A percentile compares a stretch with the other conserved stretches of the same genome.
Conservation (phyloP, 306 rosid genomes). For the Calophaca sinica region DNA sequence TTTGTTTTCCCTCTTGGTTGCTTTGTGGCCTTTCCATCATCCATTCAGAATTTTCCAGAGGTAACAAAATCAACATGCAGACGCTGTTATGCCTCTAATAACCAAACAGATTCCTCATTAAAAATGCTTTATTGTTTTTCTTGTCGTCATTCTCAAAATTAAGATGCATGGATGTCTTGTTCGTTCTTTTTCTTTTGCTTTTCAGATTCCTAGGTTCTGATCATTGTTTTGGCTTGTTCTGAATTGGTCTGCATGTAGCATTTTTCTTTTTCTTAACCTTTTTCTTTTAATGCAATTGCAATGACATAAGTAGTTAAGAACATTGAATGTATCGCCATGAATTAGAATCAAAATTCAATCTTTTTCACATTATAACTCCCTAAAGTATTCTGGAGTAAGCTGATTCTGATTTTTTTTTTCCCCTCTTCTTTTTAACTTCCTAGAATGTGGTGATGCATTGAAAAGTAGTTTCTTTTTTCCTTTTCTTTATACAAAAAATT, state of each 20-base stretch:
- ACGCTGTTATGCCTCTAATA: conserved; percentile 25
- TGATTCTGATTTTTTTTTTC: conserved; percentile 21
- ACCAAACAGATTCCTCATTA: conserved; percentile 16
- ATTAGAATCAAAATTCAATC: conserved; percentile 13
- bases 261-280: not conserved
- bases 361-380: conserved; percentile 24
- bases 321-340: conserved; percentile 23
- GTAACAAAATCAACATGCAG: conserved; percentile 44
- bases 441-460: conserved; percentile 27
- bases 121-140: conserved; percentile 2
- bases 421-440: not conserved
- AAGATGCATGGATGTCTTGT: not conserved
- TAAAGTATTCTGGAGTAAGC: not conserved
- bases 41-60: conserved; percentile 22
- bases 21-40: not conserved
- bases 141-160: not conserved
- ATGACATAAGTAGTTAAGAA: conserved; percentile 9
- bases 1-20: not conserved
- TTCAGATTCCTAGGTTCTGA: conserved; percentile 25
- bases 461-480: too few species aligned
- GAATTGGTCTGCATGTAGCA: conserved; percentile 20
- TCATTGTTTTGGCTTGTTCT: conserved; percentile 41
- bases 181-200: conserved; percentile 9
- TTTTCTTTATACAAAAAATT: not conserved
- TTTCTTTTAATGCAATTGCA: conserved; percentile 2